Base-by-base conservation (phyloP, 306 rosid genomes). In the Calophaca sinica region DNA sequence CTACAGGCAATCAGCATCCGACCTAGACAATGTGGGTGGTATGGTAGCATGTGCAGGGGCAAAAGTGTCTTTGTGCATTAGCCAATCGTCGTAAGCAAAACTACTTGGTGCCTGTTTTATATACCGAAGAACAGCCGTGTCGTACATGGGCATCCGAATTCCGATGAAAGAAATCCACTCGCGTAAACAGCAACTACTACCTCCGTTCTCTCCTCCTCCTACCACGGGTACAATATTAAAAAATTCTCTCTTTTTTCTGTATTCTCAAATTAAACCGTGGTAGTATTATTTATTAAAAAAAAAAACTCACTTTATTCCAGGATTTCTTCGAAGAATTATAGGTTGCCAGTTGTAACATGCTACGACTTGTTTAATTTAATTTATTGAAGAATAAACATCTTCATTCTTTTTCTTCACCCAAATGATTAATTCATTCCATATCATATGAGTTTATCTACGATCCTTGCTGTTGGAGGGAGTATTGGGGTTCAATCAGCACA, bases 171-270 rank as follows among this genome's bases (percentile, higher is more conserved):
- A 39, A 39, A 12, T 51, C 11, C 72, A 13, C 50, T 62, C 2
- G 71, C 72, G 51, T 38, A 73, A 69, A 61, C 70, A 46, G 9
- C 70, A 54, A 5, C 74, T 15, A 5, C 74, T 15, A 6, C 66
- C 52, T 54, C 11, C 64, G 5, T 28, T 65, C 66, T 72, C 76
- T 51, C 70, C 1, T 63, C 31, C 36, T 54, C 72, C 69, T 73
- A 9, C 15, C 10, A 7, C 4, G 5, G 79, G 83, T 80, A 20
- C 35, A 35, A 9, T 49, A 35, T 15, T 9, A 12, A 10, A 50
- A 44, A 11, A 26, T 9, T 28, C 10, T 48, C 13, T 48, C n/a
- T 5, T 20, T 41, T 12, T 49, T 49, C 12, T 2, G 7, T 11
- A 15, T 35, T 50, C 64, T 20, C 63, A 62, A 42, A 9, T 8